A percentile compares a stretch with the other conserved stretches of the same genome.
These are phyloP conservation scores for Talaromyces rugulosus DNA, from an alignment of 2,329 filamentous ascomycete genomes.

Conservation along the genomic window DNA sequence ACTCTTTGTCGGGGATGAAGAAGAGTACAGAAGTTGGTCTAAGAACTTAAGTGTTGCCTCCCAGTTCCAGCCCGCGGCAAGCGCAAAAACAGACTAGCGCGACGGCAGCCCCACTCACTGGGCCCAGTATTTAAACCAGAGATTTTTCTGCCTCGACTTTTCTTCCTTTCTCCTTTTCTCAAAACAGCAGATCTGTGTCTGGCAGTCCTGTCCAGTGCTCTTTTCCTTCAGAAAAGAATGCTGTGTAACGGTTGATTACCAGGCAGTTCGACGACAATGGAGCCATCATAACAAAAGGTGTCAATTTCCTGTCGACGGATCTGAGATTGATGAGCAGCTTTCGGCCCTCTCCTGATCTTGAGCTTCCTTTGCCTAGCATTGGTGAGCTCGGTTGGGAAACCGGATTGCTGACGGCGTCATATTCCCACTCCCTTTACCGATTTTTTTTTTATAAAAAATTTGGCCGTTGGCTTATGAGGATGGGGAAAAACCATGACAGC, in stretches of 20 bases:
- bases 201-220: conserved; percentile 61
- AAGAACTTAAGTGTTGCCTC: background rate
- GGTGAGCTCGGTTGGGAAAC: conserved; percentile 64
- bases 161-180: conserved; percentile 36
- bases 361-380: conserved; percentile 54
- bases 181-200: conserved; percentile 75
- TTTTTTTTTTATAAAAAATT: conserved; percentile 4
- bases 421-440: conserved; percentile 87
- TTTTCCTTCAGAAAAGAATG: conserved; percentile 39
- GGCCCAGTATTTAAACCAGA: conserved; percentile 22
- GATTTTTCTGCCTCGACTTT: conserved; percentile 30
- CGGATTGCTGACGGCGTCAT: conserved; percentile 62
- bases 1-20: background rate
- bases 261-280: conserved; percentile 84
- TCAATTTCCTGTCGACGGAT: conserved; percentile 95
- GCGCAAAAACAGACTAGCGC: conserved; percentile 20
- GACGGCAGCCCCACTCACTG: conserved; percentile 14
- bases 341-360: conserved; percentile 52
- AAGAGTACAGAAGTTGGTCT: no score
- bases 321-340: conserved; percentile 67
- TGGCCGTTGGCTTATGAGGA: conserved; percentile 80
- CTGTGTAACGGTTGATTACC: conserved; percentile 69
- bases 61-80: conserved; percentile 7
- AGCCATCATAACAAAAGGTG: conserved; percentile 73
- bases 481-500: conserved; percentile 81